phyloP scores from a whole-genome alignment of 805 yeast genomes.

The Candida glaebosa region DNA sequence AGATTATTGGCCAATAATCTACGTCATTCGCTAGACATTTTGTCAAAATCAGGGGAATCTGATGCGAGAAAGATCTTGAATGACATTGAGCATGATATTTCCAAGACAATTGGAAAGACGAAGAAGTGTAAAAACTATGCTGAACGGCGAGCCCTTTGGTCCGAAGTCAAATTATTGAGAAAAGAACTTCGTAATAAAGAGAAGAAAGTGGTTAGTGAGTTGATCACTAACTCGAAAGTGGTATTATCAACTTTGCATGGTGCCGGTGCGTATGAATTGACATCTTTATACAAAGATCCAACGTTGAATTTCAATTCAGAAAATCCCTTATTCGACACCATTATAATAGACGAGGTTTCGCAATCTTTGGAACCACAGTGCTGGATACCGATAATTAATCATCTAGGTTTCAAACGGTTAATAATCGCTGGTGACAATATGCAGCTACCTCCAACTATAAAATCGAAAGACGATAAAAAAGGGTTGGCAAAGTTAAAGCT shows the following conservation, averaged over 20 bases:
- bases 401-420: constrained; percentile 51
- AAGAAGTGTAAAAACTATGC: constrained; percentile 60
- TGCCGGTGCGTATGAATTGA: constrained; percentile 68
- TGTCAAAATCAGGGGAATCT: constrained; percentile 50
- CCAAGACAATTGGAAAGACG: constrained; percentile 49
- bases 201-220: constrained; percentile 53
- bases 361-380: constrained; percentile 94
- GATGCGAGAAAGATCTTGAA: constrained; percentile 45
- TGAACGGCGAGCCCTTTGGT: constrained; percentile 66
- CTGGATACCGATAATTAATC: constrained; percentile 86
- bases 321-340: constrained; percentile 59
- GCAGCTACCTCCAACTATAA: constrained; percentile 90
- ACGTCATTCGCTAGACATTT: constrained; percentile 72
- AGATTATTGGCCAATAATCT: constrained; percentile 61
- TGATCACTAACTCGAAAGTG: constrained; percentile 60
- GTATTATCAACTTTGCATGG: constrained; percentile 87
- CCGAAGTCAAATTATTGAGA: constrained; percentile 62
- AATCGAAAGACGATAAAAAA: constrained; percentile 40
- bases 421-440: constrained; percentile 91
- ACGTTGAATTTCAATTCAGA: constrained; percentile 14
- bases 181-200: constrained; percentile 71
- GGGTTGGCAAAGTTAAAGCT: constrained; percentile 13
- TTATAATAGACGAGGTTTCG: constrained; percentile 93
- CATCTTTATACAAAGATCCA: constrained; percentile 44
- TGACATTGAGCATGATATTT: constrained; percentile 72